Evolutionary conservation across 441 rosid species (phyloP), one percentile per base, ranked within the genome.

Genomic region (Jatropha podagrica): DNA sequence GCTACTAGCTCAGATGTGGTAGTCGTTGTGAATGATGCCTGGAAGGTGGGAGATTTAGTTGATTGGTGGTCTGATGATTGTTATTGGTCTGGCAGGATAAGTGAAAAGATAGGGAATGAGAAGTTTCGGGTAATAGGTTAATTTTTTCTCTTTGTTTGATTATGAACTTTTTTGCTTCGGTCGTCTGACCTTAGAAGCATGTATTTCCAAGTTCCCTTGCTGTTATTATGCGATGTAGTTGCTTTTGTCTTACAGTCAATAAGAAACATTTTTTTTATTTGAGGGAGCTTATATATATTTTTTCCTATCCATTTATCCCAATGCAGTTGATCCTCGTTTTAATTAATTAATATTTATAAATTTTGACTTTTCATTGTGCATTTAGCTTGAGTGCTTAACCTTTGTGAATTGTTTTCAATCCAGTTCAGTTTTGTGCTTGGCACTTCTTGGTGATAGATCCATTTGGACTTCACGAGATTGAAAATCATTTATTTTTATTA

Each of bases 41-140:
- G 92, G 93, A 84, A 82, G 81, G 95, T 87, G 67, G 97, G 97
- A 41, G 97, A 91, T 85, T 77, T 90, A 78, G 97, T 94, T 8
- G 98, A 94, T 77, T 95, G 97, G 98, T 90, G 87, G 85, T 48
- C 61, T 76, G 89, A 82, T 76, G 65, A 46, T 67, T 90, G 97
- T 82, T 89, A 76, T 85, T 95, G 98, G 97, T 83, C 89, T 69
- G 97, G 90, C 67, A 85, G 66, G 42, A 44, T 94, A 68, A 78
- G 74, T 1, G 71, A 87, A 81, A 83, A 71, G 49, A 72, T 81
- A 64, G 86, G 68, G 55, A 65, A 83, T 23, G 86, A 74, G 23
- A 84, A 81, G 68, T 74, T 81, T 64, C 55, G 56, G 97, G 98
- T 94, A 84, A 68, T 65, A 54, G 56, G 52, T 62, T 66, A 76